Conservation (phyloP, 495 filamentous ascomycete species). For the Penicillium tannophilum region DNA sequence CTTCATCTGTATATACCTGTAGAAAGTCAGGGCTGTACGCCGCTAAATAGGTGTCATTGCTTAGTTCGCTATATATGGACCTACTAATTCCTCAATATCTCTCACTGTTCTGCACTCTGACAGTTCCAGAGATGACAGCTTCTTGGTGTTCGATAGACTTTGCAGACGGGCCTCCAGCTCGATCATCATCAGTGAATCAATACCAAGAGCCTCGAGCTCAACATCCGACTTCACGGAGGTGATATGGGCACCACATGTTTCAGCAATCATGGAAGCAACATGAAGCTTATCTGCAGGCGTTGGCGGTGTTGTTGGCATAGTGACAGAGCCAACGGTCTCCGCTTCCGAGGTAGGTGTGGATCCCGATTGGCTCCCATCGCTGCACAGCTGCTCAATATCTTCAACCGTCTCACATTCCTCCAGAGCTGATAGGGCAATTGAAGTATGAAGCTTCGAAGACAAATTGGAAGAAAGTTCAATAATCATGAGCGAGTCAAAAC, state of each 20-base stretch:
- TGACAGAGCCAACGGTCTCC: background rate
- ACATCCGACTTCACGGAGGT: background rate
- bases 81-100: conserved; percentile 2
- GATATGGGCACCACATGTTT: background rate
- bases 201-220: conserved; percentile 1
- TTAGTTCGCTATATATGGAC: background rate
- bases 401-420: conserved; percentile 1
- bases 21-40: background rate
- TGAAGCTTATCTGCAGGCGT: background rate
- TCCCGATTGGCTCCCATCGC: background rate
- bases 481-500: conserved; percentile 5
- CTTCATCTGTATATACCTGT: background rate
- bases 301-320: background rate
- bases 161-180: conserved; percentile 3
- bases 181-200: conserved; percentile 2
- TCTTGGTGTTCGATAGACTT: background rate
- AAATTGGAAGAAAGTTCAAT: conserved; percentile 1
- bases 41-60: background rate
- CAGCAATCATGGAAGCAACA: background rate
- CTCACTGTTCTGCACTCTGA: conserved; percentile 1
- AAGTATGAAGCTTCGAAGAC: background rate
- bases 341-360: background rate
- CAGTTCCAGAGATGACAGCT: background rate
- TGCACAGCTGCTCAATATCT: conserved; percentile 1
- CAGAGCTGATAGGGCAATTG: background rate